Evolutionary conservation across 257 asterid species (phyloP).

Genomic region (Linaria vulgaris): DNA sequence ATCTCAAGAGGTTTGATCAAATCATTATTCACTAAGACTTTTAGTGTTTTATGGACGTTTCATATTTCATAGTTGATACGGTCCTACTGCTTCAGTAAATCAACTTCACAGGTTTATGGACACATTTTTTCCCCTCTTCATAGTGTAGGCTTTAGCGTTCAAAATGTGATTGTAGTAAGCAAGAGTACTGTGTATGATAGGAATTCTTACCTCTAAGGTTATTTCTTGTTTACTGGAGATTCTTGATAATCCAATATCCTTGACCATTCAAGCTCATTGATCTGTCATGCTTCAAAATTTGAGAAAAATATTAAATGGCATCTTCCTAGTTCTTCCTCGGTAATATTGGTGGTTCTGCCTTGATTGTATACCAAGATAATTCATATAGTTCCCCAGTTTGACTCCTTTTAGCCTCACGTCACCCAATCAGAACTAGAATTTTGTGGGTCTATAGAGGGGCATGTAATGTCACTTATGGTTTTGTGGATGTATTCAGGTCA

Average conservation of each 20-base stretch:
- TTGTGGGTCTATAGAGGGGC: slow-evolving; percentile 3
- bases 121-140: background rate
- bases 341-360: too few relatives aligned
- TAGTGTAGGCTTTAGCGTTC: background rate
- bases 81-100: slow-evolving; percentile 17
- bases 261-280: background rate
- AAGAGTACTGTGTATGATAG: background rate
- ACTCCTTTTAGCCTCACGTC: background rate
- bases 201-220: background rate
- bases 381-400: slow-evolving; percentile 1
- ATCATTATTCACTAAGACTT: slow-evolving; percentile 11
- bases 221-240: background rate
- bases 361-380: too few relatives aligned
- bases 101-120: slow-evolving; percentile 13
- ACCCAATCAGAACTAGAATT: background rate
- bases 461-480: slow-evolving; percentile 25
- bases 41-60: background rate
- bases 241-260: slow-evolving; percentile 5
- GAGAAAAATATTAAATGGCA: too few relatives aligned
- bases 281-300: slow-evolving; percentile 3
- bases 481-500: slow-evolving; percentile 62
- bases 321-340: too few relatives aligned
- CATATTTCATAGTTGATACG: slow-evolving; percentile 14
- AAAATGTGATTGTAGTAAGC: background rate
- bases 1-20: slow-evolving; percentile 68